Conservation (phyloP, 202 grass and related monocot species). For the Saccharum hybrid region DNA sequence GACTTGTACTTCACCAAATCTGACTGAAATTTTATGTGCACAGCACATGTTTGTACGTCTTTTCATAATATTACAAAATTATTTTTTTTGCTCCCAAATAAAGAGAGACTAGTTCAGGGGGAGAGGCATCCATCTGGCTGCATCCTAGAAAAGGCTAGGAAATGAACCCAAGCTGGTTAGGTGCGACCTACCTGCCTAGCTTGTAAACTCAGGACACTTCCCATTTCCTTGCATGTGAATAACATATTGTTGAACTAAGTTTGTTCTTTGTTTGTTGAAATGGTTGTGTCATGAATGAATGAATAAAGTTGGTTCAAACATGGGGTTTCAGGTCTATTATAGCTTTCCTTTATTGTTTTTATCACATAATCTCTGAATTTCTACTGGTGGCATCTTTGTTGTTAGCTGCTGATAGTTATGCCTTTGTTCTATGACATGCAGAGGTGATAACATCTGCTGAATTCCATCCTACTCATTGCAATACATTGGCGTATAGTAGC, state of each 20-base stretch:
- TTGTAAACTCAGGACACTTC: not conserved
- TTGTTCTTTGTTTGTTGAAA: not conserved
- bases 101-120: not conserved
- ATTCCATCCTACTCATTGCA: constrained; percentile 87
- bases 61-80: constrained; percentile 17
- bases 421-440: constrained; percentile 53
- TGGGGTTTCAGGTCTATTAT: constrained; percentile 31
- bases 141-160: not conserved
- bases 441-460: constrained; percentile 97
- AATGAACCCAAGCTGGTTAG: not conserved
- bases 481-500: constrained; percentile 92
- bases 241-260: not conserved
- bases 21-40: constrained; percentile 3
- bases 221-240: constrained; percentile 23
- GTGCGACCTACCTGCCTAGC: not conserved
- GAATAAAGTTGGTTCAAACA: constrained; percentile 30
- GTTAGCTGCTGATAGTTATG: constrained; percentile 32
- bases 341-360: constrained; percentile 24
- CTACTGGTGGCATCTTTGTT: constrained; percentile 35
- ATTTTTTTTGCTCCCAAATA: constrained; percentile 31
- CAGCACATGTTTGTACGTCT: not conserved
- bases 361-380: not conserved
- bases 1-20: not conserved
- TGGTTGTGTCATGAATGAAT: not conserved
- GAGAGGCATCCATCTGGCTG: not conserved